Conservation (phyloP, 306 rosid genomes). For the Vigna trinervia region DNA sequence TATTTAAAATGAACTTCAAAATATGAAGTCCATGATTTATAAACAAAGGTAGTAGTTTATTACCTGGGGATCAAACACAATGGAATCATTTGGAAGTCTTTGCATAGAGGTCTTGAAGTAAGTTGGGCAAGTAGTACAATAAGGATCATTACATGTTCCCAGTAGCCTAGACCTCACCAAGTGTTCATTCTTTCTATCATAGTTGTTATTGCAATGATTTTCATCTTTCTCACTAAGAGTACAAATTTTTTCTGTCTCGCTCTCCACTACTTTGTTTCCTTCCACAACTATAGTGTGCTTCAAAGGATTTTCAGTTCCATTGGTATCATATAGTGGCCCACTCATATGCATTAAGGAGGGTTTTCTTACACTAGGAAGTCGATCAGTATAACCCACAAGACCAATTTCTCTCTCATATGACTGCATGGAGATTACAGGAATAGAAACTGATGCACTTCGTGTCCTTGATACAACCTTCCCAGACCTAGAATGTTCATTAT, state of each 20-base stretch:
- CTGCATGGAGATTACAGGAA: conserved; percentile 54
- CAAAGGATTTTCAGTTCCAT: conserved; percentile 46
- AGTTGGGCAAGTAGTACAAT: conserved; percentile 87
- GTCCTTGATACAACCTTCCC: conserved; percentile 48
- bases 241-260: conserved; percentile 45
- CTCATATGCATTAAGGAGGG: conserved; percentile 58
- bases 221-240: conserved; percentile 37
- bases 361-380: conserved; percentile 53
- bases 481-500: conserved; percentile 46
- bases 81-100: conserved; percentile 48
- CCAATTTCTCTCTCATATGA: conserved; percentile 52
- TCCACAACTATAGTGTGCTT: conserved; percentile 37
- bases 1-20: neutral
- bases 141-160: conserved; percentile 93
- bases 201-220: conserved; percentile 50
- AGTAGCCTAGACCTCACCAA: conserved; percentile 78
- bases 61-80: conserved; percentile 66
- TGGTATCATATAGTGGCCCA: conserved; percentile 52
- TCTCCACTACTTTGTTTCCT: conserved; percentile 48
- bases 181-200: conserved; percentile 61
- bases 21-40: conserved; percentile 3
- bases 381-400: conserved; percentile 65
- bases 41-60: conserved; percentile 8
- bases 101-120: conserved; percentile 60
- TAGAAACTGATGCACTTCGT: conserved; percentile 61